Conservation (phyloP, 805 yeast genomes). For the Aciculoconidium aculeatum region DNA sequence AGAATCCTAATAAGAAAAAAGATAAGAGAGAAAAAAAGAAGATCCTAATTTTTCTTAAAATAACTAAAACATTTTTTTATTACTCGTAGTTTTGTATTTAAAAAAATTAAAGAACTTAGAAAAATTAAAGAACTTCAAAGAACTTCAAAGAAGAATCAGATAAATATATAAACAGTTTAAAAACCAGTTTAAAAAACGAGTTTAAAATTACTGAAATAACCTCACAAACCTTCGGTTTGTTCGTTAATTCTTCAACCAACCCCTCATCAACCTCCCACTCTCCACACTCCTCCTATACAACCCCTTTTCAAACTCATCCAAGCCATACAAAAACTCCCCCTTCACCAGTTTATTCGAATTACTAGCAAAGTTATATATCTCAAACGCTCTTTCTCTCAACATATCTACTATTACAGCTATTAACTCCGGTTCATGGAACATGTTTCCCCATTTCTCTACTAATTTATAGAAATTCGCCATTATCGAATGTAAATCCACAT, state of each 20-base stretch:
- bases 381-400: constrained; percentile 60
- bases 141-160: too few species aligned
- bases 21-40: too few species aligned
- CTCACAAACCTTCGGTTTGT: too few species aligned
- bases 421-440: constrained; percentile 64
- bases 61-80: too few species aligned
- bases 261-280: constrained; percentile 34
- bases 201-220: too few species aligned
- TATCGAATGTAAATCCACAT: constrained; percentile 62
- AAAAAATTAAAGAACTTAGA: too few species aligned
- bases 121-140: too few species aligned
- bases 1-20: too few species aligned
- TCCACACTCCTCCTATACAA: constrained; percentile 51
- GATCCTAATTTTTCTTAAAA: too few species aligned
- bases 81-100: too few species aligned
- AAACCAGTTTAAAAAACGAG: too few species aligned
- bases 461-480: constrained; percentile 63
- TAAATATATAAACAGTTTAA: too few species aligned
- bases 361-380: constrained; percentile 65
- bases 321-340: constrained; percentile 49
- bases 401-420: constrained; percentile 46
- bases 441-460: constrained; percentile 69
- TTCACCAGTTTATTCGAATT: constrained; percentile 45
- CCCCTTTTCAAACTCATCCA: constrained; percentile 73
- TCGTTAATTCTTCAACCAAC: constrained; percentile 25